phyloP scores from a whole-genome alignment of 2,329 filamentous ascomycete species.

The Diaporthe ampelina region DNA sequence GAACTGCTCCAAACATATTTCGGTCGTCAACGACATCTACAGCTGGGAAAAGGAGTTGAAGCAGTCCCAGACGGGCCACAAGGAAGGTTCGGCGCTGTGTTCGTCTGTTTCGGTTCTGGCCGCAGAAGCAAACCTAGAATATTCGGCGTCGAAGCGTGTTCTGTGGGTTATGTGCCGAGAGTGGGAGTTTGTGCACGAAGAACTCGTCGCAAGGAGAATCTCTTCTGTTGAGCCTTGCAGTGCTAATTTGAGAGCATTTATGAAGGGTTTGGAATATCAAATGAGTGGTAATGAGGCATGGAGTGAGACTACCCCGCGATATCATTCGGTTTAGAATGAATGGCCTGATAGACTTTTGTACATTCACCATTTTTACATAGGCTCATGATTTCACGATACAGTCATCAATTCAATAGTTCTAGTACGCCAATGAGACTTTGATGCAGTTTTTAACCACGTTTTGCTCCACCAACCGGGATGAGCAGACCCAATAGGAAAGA shows the following conservation, averaged over 20 bases:
- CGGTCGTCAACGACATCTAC: constrained; percentile 58
- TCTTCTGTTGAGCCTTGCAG: background rate
- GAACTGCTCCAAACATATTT: constrained; percentile 55
- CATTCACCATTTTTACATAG: background rate
- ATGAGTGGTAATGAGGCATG: constrained; percentile 47
- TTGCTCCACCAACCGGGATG: too few relatives aligned
- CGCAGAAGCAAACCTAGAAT: constrained; percentile 44
- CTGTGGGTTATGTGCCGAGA: constrained; percentile 40
- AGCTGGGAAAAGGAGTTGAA: constrained; percentile 56
- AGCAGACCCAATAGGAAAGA: too few relatives aligned
- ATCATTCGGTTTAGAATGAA: constrained; percentile 43
- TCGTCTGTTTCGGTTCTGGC: constrained; percentile 50
- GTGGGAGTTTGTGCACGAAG: constrained; percentile 42
- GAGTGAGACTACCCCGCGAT: constrained; percentile 49
- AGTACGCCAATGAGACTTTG: too few relatives aligned
- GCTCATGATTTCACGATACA: background rate
- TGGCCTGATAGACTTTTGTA: background rate
- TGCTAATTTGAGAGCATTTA: constrained; percentile 44
- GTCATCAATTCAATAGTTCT: background rate
- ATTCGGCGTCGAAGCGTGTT: constrained; percentile 40
- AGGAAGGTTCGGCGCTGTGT: constrained; percentile 49
- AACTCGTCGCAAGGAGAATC: constrained; percentile 38
- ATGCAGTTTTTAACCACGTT: too few relatives aligned
- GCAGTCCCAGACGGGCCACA: constrained; percentile 35
- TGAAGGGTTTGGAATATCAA: constrained; percentile 52